Base-by-base conservation (phyloP, 257 asterid species). In the Fraxinus americana region DNA sequence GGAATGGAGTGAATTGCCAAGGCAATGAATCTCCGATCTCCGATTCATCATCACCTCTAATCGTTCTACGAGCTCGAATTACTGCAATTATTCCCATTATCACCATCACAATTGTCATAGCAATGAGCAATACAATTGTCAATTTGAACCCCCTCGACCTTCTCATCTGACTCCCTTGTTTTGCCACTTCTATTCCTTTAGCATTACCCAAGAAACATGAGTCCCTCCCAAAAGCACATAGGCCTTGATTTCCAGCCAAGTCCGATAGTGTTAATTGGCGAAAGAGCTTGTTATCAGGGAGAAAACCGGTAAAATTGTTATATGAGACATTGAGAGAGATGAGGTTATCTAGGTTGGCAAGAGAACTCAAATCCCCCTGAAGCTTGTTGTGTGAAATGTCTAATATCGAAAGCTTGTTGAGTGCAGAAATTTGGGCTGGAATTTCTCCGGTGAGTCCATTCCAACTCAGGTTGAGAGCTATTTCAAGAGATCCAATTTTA, bases 1-100 rank as follows among this genome's bases (percentile, higher is more conserved):
- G 97, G 76, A 92, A 91, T 1, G 96, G 97, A 61, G 87, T 89
- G 71, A 89, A 89, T 72, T 90, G 86, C 97, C 97, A 92, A 38
- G 93, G 79, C 41, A 87, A 85, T 1, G 77, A 67, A 25, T 81
- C 92, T 1, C 79, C 85, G 54, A 79, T 29, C 68, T 91, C 97
- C 17, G 91, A 91, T 67, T 91, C 91, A 14, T 67, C 75, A 27
- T 83, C 91, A 35, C 85, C 88, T 69, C 66, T 85, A 29, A 80
- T 88, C 89, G 89, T 80, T 48, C 75, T 88, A 10, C 89, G 78
- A 12, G 89, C 84, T 52, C 90, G 83, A 16, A 87, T 80, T 29
- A 91, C 85, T 13, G 97, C 97, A 2, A 87, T 19, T 13, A 88
- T 63, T 1, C 97, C 97, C 50, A 90, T 77, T 71, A 88, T 75